phyloP scores from a whole-genome alignment of 306 rosid genomes.

The Casuarina equisetifolia region DNA sequence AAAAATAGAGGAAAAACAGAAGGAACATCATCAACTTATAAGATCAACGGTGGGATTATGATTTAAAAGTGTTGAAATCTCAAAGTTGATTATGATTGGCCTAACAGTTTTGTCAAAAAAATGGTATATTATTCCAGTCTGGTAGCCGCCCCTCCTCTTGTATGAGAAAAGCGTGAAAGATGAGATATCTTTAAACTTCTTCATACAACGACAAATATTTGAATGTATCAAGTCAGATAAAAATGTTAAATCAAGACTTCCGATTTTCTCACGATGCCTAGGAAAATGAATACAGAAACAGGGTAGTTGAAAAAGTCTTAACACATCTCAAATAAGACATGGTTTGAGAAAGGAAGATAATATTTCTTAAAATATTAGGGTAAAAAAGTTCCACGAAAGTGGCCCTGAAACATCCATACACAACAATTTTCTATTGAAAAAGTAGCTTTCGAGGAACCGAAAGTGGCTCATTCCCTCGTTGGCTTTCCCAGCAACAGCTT shows the following conservation, averaged over 20 bases:
- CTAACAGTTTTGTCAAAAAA: neutral
- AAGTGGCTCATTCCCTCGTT: neutral
- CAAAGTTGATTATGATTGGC: neutral
- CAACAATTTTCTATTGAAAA: conserved; percentile 8
- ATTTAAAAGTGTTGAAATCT: neutral
- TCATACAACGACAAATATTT: no score
- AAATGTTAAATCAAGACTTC: no score
- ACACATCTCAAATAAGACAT: neutral
- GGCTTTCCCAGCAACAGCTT: neutral
- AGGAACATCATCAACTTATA: neutral
- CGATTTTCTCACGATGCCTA: no score
- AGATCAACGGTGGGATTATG: neutral
- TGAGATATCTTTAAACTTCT: no score
- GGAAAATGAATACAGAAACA: no score
- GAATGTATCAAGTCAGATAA: no score
- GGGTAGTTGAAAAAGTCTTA: no score
- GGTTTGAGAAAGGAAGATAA: neutral
- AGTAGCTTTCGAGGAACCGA: neutral
- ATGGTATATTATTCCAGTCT: no score
- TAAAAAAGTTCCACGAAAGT: neutral
- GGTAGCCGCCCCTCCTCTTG: no score
- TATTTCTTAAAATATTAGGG: neutral
- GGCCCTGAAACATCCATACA: neutral
- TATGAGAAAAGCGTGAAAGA: no score
- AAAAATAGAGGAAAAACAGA: neutral